Evolutionary conservation across 2,329 filamentous ascomycete genomes (phyloP), one percentile per base, ranked within the genome.

Genomic region (Dactylellina cionopaga): DNA sequence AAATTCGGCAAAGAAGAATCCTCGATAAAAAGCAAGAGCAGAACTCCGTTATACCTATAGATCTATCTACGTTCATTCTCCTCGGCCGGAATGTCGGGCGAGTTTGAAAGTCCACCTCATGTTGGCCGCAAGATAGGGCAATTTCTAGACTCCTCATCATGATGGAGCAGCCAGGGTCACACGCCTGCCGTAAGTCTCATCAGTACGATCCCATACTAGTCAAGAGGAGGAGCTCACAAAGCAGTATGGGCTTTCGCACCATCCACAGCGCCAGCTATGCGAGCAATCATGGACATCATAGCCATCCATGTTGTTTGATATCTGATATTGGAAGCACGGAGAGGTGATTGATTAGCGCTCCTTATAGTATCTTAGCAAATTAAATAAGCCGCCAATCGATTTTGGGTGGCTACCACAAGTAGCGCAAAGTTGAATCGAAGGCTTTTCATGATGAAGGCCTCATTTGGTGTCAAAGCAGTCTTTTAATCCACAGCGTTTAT

Each of bases 201-300:
- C n/a, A n/a, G n/a, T n/a, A n/a, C n/a, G n/a, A n/a, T n/a, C n/a
- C n/a, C n/a, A 33, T 33, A 33, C 6, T 33, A 33, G 31, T 13
- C 31, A 33, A 5, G n/a, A 25, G n/a, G 22, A 9, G 17, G 4
- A 7, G 7, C 46, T 31, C n/a, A 51, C 46, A 51, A 51, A 51
- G 25, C 46, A 51, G n/a, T 51, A 51, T 29, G 31, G 17, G 17
- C 46, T 15, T 25, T 51, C 46, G 25, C 46, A 51, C 46, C 46
- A 51, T 3, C 19, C 25, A 15, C 25, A 51, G 19, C 25, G 25
- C 46, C 46, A 51, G 25, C n/a, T 51, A 3, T 7, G 46, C 3
- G 46, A 29, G 22, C 46, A 51, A 3, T 51, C 25, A 17, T 51
- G 46, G 9, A 17, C 5, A 9, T 15, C 22, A 10, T 9, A 19